Conservation (phyloP, 805 yeast species). For the Metschnikowia amazonensis region DNA sequence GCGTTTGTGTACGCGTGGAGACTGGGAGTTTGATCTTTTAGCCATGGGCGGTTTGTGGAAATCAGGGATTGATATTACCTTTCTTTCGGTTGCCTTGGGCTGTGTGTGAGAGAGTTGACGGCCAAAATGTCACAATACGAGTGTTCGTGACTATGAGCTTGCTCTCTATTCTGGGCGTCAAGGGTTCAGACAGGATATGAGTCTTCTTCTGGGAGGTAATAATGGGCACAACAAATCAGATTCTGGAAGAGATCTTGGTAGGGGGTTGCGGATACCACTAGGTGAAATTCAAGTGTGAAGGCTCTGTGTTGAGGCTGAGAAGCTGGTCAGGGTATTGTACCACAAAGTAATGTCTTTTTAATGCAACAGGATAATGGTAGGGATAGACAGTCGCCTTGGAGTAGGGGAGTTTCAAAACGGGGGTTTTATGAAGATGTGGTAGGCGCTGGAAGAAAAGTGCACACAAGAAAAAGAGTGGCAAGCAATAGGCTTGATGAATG, state of each 20-base stretch:
- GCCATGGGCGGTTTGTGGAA: constrained; percentile 4
- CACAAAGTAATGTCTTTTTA: not conserved
- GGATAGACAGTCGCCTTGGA: not conserved
- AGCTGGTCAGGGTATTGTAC: not conserved
- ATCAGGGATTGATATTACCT: not conserved
- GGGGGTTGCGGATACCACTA: not conserved
- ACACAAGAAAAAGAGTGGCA: constrained; percentile 5
- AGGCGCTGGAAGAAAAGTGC: not conserved
- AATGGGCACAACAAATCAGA: not conserved
- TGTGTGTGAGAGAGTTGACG: no score
- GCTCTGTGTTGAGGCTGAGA: not conserved
- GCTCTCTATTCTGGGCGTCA: not conserved
- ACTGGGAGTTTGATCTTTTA: constrained; percentile 12
- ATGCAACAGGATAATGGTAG: not conserved
- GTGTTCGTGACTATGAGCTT: not conserved
- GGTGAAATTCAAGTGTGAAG: not conserved
- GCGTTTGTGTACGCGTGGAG: constrained; percentile 14
- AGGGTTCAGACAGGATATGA: not conserved
- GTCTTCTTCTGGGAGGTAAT: not conserved
- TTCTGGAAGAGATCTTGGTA: not conserved
- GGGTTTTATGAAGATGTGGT: not conserved
- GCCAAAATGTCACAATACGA: not conserved
- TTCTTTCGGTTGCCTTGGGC: not conserved
- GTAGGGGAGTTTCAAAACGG: not conserved
- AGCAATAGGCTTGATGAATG: constrained; percentile 2